Base-by-base conservation (phyloP, 78 protist genomes). In the Dictyostelium citrinum region DNA sequence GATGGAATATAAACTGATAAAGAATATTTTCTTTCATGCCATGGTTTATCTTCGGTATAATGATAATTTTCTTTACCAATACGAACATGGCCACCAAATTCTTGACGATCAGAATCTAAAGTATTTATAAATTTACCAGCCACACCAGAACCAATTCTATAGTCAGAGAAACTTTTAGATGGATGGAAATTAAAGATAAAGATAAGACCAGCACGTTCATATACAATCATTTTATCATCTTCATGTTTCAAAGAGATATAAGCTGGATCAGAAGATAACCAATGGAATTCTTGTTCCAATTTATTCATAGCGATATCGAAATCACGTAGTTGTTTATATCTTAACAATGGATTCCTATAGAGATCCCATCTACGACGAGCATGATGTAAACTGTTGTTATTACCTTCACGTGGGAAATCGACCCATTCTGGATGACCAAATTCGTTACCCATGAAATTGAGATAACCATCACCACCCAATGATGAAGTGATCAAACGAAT, bases 341-440 rank as follows among this genome's bases (percentile, higher is more conserved):
- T 46, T 5, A 98, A 75, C 20, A 88, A 45, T 16, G 39, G 41
- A 60, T 98, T 98, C 8, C 90, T 95, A 24, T 72, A 70, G 0
- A 97, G 91, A 29, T 96, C 84, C 98, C 98, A 98, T 75, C 96
- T 96, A 24, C 99, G 91, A n/a, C 99, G 88, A 2, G 97, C 96
- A 76, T 97, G 83, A 29, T 96, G 93, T 72, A 51, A 91, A 85
- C 95, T 84, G 67, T 95, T 91, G 37, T 93, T 88, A 97, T 99
- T 99, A 45, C 97, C 99, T 7, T 27, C 97, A 24, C 99, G 82
- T 45, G 99, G 99, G 68, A 99, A 98, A 82, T 99, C 99, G 5
- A 99, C 96, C 99, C 99, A 99, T 90, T 99, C 99, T 31, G 99
- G 99, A 82, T 99, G 99, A 22, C 99, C 99, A 60, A 98, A 99